Evolutionary conservation across 306 rosid genomes (phyloP).

Genomic region (Vicia sativa): DNA sequence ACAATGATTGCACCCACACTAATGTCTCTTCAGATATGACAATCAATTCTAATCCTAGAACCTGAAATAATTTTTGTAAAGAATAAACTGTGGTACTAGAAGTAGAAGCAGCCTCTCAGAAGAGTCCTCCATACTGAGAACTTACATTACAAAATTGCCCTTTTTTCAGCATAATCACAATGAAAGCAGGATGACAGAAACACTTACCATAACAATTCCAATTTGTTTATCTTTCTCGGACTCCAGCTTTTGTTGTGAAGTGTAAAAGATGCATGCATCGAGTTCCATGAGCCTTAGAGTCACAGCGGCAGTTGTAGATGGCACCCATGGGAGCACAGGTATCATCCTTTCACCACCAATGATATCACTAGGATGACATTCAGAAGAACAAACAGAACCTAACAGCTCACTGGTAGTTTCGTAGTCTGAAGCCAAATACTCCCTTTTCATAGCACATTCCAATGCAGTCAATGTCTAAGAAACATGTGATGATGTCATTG

Average conservation of each 20-base stretch:
- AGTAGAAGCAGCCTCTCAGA: neutral
- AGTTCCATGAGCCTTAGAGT: constrained; percentile 77
- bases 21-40: neutral
- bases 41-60: neutral
- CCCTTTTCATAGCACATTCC: constrained; percentile 66
- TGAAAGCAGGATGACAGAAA: constrained; percentile 33
- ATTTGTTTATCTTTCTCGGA: constrained; percentile 52
- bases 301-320: constrained; percentile 71
- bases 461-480: constrained; percentile 61
- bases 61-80: neutral
- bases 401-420: constrained; percentile 66
- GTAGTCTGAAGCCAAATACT: constrained; percentile 56
- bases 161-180: constrained; percentile 1
- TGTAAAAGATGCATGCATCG: constrained; percentile 56
- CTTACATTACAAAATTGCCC: neutral
- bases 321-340: constrained; percentile 72
- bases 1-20: neutral
- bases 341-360: constrained; percentile 39
- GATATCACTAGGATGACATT: constrained; percentile 36
- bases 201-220: constrained; percentile 51
- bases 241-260: constrained; percentile 54
- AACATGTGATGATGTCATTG: constrained; percentile 15
- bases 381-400: constrained; percentile 42
- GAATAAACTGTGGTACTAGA: neutral
- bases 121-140: neutral